Conservation (phyloP, 148 eudicot species). For the Fallopia convolvulus region DNA sequence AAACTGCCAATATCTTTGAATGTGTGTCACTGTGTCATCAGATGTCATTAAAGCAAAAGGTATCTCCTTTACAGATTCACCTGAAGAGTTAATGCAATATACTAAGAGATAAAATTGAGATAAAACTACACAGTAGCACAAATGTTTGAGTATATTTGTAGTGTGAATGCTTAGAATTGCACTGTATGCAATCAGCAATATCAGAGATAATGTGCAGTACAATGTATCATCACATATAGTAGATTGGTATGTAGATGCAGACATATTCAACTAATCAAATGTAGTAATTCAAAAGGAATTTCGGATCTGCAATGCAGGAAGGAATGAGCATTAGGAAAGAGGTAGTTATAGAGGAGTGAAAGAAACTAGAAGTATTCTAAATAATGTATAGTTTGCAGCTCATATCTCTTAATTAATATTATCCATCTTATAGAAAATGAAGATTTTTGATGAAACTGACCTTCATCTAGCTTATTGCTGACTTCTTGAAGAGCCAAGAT, state of each 20-base stretch:
- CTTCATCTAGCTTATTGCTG: constrained; percentile 50
- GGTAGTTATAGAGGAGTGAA: too few species aligned
- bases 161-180: too few species aligned
- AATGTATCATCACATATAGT: too few species aligned
- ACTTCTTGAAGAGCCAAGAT: constrained; percentile 86
- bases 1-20: constrained; percentile 50
- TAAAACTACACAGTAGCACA: not conserved
- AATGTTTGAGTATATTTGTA: too few species aligned
- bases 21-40: constrained; percentile 93
- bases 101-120: not conserved
- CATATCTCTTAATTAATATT: too few species aligned
- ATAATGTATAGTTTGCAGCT: not conserved
- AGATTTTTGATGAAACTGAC: constrained; percentile 33
- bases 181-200: too few species aligned
- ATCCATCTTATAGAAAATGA: not conserved
- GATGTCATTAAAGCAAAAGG: constrained; percentile 96
- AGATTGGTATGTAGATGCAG: too few species aligned
- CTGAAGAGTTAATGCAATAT: constrained; percentile 20
- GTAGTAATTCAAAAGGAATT: too few species aligned
- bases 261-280: too few species aligned
- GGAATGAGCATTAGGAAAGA: too few species aligned
- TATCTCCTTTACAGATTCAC: constrained; percentile 49
- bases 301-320: too few species aligned
- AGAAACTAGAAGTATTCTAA: not conserved
- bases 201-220: too few species aligned